Conservation (phyloP, 1,284 basidiomycete genomes). For the Polyporus tsugae region DNA sequence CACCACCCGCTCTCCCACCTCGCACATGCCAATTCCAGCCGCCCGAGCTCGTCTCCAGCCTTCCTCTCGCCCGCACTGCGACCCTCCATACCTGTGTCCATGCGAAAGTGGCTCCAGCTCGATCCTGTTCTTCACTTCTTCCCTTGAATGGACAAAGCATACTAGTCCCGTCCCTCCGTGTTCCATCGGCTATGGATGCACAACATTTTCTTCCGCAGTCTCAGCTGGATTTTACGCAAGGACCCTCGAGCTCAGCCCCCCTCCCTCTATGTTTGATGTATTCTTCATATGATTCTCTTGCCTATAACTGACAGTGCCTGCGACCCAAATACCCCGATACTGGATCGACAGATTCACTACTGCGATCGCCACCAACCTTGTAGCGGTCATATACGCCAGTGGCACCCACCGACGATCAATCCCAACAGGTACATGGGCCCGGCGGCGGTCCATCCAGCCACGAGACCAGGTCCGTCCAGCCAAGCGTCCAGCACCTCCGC, state of each 20-base stretch:
- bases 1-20: not conserved
- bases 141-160: constrained; percentile 4
- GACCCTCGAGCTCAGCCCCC: not conserved
- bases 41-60: constrained; percentile 14
- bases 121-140: constrained; percentile 3
- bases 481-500: not conserved
- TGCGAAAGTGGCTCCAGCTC: not conserved
- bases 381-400: not conserved
- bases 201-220: not conserved
- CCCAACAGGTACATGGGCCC: not conserved
- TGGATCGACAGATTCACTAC: constrained; percentile 17
- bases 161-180: not conserved
- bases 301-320: not conserved
- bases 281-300: no score
- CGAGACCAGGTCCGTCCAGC: not conserved
- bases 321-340: constrained; percentile 8
- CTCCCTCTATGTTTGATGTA: not conserved
- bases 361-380: constrained; percentile 5
- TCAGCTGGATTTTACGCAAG: no score
- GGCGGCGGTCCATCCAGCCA: not conserved
- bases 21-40: constrained; percentile 6
- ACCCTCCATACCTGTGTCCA: constrained; percentile 8
- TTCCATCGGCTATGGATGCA: constrained; percentile 2
- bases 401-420: constrained; percentile 10
- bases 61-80: not conserved